Base-by-base conservation (phyloP, 805 yeast species). In the Candida stauntonica region DNA sequence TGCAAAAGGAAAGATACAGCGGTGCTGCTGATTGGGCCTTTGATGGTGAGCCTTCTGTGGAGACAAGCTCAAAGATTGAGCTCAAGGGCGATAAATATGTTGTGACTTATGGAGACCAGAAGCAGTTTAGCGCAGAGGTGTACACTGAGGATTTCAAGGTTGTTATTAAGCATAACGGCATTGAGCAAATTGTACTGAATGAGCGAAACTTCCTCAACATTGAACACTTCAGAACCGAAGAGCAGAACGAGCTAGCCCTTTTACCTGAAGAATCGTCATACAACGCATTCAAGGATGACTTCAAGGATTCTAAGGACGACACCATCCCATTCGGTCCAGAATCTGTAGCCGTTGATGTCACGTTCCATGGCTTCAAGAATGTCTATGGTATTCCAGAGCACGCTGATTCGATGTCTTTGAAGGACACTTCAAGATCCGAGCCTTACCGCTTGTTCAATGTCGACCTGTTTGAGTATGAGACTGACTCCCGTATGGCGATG, bases 331-430 rank as follows among this genome's bases (percentile, higher is more conserved):
- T 84, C 28, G 95, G 95, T 0, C 98, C 99, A 0, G 98, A 93
- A 60, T 77, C 96, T 0, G 70, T 93, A 18, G 96, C 82, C 0
- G 47, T 85, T 20, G 99, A 93, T 58, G 72, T 87, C 42, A 62
- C 76, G 0, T 80, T 93, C 47, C 55, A 62, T 3, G 79, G 77
- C 1, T 81, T 70, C 48, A 57, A 66, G 5, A 71, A 81, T 52
- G 84, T 86, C 1, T 93, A 76, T 58, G 99, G 99, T n/a, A 83
- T 93, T 31, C 98, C 99, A 0, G 99, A 93, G 60, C 99, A 93
- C 55, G 91, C 98, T 0, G 95, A 86, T 50, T 66, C 82, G 1
- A 62, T 93, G 34, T 69, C 81, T 15, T 66, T 93, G 48, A 77
- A 79, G 39, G 91, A 85, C 47, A 89, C 98, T 0, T 38, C 60